Evolutionary conservation across 331 rosid species (phyloP).

Genomic region (Phaseolus coccineus): DNA sequence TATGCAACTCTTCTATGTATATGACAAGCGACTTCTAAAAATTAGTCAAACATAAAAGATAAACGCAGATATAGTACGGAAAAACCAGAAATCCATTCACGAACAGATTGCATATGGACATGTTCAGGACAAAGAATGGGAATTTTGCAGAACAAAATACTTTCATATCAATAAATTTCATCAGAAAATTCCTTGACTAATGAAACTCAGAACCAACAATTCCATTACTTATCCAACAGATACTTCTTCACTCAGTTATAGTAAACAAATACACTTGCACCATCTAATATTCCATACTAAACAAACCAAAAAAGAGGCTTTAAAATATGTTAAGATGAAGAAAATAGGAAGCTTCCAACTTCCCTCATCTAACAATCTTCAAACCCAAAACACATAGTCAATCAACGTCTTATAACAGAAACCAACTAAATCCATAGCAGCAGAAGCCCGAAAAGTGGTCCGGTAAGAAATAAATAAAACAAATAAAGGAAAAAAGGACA

Average conservation of each 20-base stretch:
- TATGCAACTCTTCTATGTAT: not conserved
- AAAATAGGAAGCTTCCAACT: slow-evolving; percentile 46
- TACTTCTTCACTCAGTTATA: not conserved
- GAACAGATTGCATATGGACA: slow-evolving; percentile 4
- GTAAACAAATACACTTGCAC: slow-evolving; percentile 24
- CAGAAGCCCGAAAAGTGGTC: slow-evolving; percentile 44
- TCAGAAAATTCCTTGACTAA: slow-evolving; percentile 4
- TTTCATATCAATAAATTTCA: slow-evolving; percentile 1
- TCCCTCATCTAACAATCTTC: slow-evolving; percentile 38
- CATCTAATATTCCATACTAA: slow-evolving; percentile 7
- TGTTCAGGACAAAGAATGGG: not conserved
- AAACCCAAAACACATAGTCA: slow-evolving; percentile 41
- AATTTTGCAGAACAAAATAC: slow-evolving; percentile 22
- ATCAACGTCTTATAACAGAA: slow-evolving; percentile 31
- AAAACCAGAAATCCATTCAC: slow-evolving; percentile 16
- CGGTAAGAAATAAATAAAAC: slow-evolving; percentile 34
- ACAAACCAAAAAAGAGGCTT: slow-evolving; percentile 11
- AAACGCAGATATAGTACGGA: not conserved
- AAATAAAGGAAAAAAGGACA: slow-evolving; percentile 16
- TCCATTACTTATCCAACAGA: not conserved
- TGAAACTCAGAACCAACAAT: slow-evolving; percentile 9
- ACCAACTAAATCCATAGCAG: slow-evolving; percentile 40
- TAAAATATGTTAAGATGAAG: slow-evolving; percentile 48
- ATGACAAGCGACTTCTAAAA: slow-evolving; percentile 9
- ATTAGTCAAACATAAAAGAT: slow-evolving; percentile 4